Percentiles rank a stretch among this genome's conserved stretches.
phyloP scores from a whole-genome alignment of 768 basidiomycete species.

The Panus rudis region DNA sequence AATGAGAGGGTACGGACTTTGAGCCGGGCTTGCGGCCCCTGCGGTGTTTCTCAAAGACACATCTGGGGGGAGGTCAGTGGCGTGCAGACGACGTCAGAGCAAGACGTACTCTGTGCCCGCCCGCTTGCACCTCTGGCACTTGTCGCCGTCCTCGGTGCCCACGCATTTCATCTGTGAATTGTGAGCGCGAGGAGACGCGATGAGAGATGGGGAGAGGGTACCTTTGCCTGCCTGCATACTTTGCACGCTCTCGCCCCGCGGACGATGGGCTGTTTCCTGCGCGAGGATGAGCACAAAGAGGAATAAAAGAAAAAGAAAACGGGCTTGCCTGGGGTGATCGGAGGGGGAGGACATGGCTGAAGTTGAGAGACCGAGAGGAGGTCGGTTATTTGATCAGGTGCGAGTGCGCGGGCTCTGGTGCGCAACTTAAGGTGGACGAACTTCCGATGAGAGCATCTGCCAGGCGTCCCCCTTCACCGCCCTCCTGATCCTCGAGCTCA shows the following conservation, averaged over 20 bases:
- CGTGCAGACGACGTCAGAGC: conserved; percentile 1
- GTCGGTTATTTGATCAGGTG: too few relatives aligned
- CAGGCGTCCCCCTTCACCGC: too few relatives aligned
- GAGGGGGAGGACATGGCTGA: conserved; percentile 1
- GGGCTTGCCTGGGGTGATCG: conserved; percentile 3
- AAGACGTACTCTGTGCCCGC: conserved; percentile 63
- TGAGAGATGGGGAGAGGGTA: conserved; percentile 5
- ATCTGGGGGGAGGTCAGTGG: conserved; percentile 35
- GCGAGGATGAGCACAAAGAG: conserved; percentile 1
- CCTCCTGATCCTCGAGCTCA: too few relatives aligned
- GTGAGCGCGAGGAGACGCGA: conserved; percentile 5
- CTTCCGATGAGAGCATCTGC: too few relatives aligned
- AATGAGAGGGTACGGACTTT: conserved; percentile 46
- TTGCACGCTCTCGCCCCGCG: conserved; percentile 66
- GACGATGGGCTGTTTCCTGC: conserved; percentile 35
- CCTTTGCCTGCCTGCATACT: conserved; percentile 45
- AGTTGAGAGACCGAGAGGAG: too few relatives aligned
- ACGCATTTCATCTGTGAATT: conserved; percentile 79
- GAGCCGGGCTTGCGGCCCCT: conserved; percentile 85
- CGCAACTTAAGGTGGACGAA: too few relatives aligned
- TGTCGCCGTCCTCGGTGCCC: conserved; percentile 79
- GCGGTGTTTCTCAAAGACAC: conserved; percentile 84
- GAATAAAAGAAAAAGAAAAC: conserved; percentile 2
- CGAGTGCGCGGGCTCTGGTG: too few relatives aligned
- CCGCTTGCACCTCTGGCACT: conserved; percentile 79